Evolutionary conservation across 2,329 filamentous ascomycete species (phyloP), one percentile per base, ranked within the genome.

Genomic region (Diplodia sapinea): DNA sequence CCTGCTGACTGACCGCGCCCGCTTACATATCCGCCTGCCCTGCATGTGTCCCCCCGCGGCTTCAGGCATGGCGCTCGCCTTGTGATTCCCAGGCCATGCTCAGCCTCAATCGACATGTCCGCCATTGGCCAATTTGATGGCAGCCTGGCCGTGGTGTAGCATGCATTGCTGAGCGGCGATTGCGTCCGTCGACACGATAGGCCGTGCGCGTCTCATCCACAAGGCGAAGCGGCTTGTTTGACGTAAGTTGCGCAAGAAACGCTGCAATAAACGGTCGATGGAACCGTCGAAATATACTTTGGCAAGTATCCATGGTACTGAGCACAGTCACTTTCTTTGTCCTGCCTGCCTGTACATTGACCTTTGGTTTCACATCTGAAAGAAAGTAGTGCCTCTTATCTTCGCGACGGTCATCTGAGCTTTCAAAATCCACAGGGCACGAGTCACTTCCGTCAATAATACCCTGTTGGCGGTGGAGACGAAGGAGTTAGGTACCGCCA

Each of bases 1-100:
- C 59, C 59, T 52, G 59, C 59, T 63, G 59, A 63, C 59, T 20
- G 47, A 38, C 56, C 23, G 13, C 8, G 57, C 26, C 57, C 17
- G 57, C 59, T 63, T 63, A 63, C 57, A 47, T 47, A 47, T 47
- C 43, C 26, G 26, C 26, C 43, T 47, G 56, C 31, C 56, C 26
- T 49, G 40, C 57, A 49, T 49, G 9, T 26, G 26, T 26, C 26
- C 26, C 23, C 26, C 26, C 26, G 26, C 26, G 26, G 26, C 12
- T 5, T 20, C 17, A 9, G 11, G 9, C 17, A 51, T 63, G 43
- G 59, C 43, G 59, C 31, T 3, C 47, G 59, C 59, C 59, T 40
- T 51, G 47, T 63, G 59, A 63, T 63, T 63, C 31, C 20, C 59
- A 38, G 23, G 29, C 43, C 11, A 15, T 15, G 59, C 59, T 63